These are phyloP conservation scores for Phytophthora podocarpi DNA, from an alignment of 352 stramenopile species.

Conservation along the genomic window DNA sequence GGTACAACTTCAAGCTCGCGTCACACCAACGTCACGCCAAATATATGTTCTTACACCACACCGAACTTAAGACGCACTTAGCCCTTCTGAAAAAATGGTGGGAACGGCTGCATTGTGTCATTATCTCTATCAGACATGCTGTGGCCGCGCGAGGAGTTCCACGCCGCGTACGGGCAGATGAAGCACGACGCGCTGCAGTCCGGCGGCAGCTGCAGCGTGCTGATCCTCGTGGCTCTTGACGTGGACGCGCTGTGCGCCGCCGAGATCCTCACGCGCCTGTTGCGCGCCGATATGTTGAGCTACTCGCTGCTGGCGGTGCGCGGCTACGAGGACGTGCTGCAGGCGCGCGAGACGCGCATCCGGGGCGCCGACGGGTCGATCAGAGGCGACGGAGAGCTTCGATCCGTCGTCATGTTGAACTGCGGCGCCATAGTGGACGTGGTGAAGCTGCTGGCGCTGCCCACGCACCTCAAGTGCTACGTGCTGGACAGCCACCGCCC, in stretches of 20 bases:
- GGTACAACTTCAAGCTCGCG: background rate
- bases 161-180: conserved; percentile 84
- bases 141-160: conserved; percentile 88
- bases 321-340: conserved; percentile 86
- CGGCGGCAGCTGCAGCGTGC: conserved; percentile 74
- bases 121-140: conserved; percentile 57
- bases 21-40: too few species aligned
- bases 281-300: conserved; percentile 80
- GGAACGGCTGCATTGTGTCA: conserved; percentile 5
- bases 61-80: conserved; percentile 18
- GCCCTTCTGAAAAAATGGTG: conserved; percentile 10
- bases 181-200: conserved; percentile 77
- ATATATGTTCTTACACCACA: background rate
- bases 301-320: conserved; percentile 78
- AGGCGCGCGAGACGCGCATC: conserved; percentile 73
- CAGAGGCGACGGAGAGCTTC: conserved; percentile 61
- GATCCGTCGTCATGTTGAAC: conserved; percentile 94
- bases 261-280: conserved; percentile 91
- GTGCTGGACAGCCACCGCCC: conserved; percentile 96
- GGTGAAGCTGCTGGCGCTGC: conserved; percentile 77
- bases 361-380: conserved; percentile 47
- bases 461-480: conserved; percentile 85
- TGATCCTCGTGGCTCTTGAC: conserved; percentile 94
- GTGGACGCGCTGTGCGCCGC: conserved; percentile 95
- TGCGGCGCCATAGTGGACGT: conserved; percentile 95